phyloP scores from a whole-genome alignment of 768 basidiomycete genomes.

The Hortiboletus flavorubellus region DNA sequence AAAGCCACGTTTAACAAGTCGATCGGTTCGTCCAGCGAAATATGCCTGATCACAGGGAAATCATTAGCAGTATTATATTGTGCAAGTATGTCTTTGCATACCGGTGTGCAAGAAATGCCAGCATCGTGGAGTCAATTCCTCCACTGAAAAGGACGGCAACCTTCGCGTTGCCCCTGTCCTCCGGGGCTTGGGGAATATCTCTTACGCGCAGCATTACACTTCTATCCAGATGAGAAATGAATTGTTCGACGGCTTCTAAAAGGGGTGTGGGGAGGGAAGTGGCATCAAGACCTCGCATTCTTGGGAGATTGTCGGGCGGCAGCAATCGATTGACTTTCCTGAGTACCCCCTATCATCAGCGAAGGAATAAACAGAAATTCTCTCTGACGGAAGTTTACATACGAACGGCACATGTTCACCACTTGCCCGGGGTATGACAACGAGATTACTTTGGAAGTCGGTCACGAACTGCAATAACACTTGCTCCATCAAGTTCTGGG shows the following conservation, averaged over 20 bases:
- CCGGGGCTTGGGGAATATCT: constrained; percentile 57
- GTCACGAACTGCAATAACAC: constrained; percentile 16
- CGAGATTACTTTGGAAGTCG: constrained; percentile 19
- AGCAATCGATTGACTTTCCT: constrained; percentile 44
- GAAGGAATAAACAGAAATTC: background rate
- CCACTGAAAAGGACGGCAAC: constrained; percentile 93
- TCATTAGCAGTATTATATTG: background rate
- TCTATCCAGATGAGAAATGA: constrained; percentile 53
- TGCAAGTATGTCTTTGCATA: constrained; percentile 29
- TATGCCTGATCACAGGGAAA: constrained; percentile 45
- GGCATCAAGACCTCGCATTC: constrained; percentile 18
- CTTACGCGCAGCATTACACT: constrained; percentile 69
- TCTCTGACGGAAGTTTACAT: constrained; percentile 5
- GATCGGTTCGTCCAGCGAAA: constrained; percentile 76
- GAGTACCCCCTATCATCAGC: constrained; percentile 39
- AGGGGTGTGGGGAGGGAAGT: constrained; percentile 32
- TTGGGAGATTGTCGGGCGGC: constrained; percentile 42
- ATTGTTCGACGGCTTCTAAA: constrained; percentile 41
- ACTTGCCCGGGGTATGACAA: constrained; percentile 20
- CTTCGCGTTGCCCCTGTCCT: constrained; percentile 41
- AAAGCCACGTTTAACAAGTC: constrained; percentile 94
- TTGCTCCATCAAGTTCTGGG: background rate
- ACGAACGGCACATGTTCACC: constrained; percentile 21
- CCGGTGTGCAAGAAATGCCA: constrained; percentile 80
- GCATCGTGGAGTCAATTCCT: constrained; percentile 87